phyloP scores from a whole-genome alignment of 495 filamentous ascomycete species.

The Apodospora peruviana region DNA sequence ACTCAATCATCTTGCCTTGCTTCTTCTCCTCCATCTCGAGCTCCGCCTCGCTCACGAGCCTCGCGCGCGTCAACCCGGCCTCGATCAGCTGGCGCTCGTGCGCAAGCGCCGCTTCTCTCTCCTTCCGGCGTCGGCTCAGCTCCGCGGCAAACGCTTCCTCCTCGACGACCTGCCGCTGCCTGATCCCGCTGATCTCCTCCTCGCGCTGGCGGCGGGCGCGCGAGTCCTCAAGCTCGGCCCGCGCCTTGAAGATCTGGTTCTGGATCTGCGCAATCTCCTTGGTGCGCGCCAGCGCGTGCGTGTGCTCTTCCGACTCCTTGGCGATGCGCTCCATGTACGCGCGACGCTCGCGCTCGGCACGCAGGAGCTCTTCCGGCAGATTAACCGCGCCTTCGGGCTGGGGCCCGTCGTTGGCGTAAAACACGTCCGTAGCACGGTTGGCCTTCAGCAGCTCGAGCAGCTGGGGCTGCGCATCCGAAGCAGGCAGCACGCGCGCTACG shows the following conservation, averaged over 20 bases:
- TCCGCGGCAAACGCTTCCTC: slow-evolving; percentile 19
- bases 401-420: slow-evolving; percentile 40
- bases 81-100: slow-evolving; percentile 36
- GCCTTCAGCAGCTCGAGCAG: slow-evolving; percentile 34
- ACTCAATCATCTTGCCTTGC: slow-evolving; percentile 27
- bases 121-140: slow-evolving; percentile 18
- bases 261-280: slow-evolving; percentile 39
- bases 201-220: slow-evolving; percentile 31
- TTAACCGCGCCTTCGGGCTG: slow-evolving; percentile 41
- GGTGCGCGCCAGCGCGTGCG: slow-evolving; percentile 28
- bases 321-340: slow-evolving; percentile 30
- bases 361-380: slow-evolving; percentile 36
- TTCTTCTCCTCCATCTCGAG: slow-evolving; percentile 30
- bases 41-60: slow-evolving; percentile 35
- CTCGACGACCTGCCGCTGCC: slow-evolving; percentile 25
- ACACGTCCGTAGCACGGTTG: slow-evolving; percentile 40
- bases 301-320: slow-evolving; percentile 33
- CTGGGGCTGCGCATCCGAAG: slow-evolving; percentile 25
- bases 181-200: slow-evolving; percentile 28
- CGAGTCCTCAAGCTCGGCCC: slow-evolving; percentile 41
- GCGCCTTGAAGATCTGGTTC: slow-evolving; percentile 34
- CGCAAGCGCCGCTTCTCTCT: slow-evolving; percentile 23
- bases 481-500: slow-evolving; percentile 27
- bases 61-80: slow-evolving; percentile 29
- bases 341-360: slow-evolving; percentile 38